phyloP scores from a whole-genome alignment of 805 yeast genomes.

The Phaffomyces thermotolerans region DNA sequence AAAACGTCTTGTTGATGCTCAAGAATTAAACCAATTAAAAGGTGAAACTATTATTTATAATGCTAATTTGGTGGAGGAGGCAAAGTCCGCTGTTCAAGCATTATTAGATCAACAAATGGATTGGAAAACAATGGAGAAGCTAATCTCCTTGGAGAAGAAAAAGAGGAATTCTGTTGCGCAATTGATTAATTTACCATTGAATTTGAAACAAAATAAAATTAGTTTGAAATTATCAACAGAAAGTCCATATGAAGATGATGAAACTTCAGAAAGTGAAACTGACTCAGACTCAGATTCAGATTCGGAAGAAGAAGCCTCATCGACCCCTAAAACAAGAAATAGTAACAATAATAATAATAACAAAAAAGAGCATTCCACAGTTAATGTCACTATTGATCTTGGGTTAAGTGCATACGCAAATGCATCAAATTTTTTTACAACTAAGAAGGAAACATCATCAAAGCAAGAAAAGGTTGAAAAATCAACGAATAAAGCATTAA shows the following conservation, averaged over 20 bases:
- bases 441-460: slow-evolving; percentile 64
- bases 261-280: slow-evolving; percentile 6
- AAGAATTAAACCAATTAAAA: slow-evolving; percentile 52
- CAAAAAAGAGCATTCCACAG: slow-evolving; percentile 7
- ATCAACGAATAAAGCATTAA: slow-evolving; percentile 69
- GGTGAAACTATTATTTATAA: slow-evolving; percentile 69
- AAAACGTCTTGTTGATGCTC: slow-evolving; percentile 54
- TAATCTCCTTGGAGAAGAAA: slow-evolving; percentile 60
- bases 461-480: slow-evolving; percentile 78
- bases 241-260: slow-evolving; percentile 29
- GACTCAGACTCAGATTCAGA: slow-evolving; percentile 16
- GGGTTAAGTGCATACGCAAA: slow-evolving; percentile 78
- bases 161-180: slow-evolving; percentile 60
- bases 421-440: slow-evolving; percentile 73
- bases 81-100: slow-evolving; percentile 57
- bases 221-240: slow-evolving; percentile 48
- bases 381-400: slow-evolving; percentile 61
- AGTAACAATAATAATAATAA: too few species aligned
- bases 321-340: slow-evolving; percentile 4
- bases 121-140: slow-evolving; percentile 81
- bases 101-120: slow-evolving; percentile 82
- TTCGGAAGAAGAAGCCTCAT: slow-evolving; percentile 2
- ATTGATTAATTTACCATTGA: slow-evolving; percentile 57
- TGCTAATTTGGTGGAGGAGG: slow-evolving; percentile 65
- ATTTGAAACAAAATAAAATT: slow-evolving; percentile 61